phyloP scores from a whole-genome alignment of 1,284 basidiomycete genomes.

The Ceratobasidium sp. region DNA sequence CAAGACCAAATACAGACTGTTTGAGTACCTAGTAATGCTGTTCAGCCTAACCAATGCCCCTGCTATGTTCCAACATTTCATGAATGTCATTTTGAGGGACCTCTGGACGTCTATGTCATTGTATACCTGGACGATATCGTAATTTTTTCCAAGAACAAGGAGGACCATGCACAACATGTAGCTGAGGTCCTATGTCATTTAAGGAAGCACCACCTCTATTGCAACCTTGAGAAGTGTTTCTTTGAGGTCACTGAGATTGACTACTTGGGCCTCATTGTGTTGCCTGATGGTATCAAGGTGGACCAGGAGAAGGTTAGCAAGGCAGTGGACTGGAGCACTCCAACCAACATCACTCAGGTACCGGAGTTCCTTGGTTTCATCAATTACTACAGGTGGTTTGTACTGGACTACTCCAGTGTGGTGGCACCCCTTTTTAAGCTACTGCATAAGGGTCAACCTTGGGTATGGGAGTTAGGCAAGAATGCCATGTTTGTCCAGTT shows the following conservation, averaged over 20 bases:
- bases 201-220: slow-evolving; percentile 28
- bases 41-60: too few species aligned
- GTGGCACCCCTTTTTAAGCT: not conserved
- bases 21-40: slow-evolving; percentile 56
- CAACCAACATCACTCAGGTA: not conserved
- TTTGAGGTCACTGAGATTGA: slow-evolving; percentile 49
- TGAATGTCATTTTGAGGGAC: too few species aligned
- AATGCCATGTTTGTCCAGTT: too few species aligned
- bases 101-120: too few species aligned
- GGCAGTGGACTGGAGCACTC: slow-evolving; percentile 50
- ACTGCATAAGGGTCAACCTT: not conserved
- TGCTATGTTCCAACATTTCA: too few species aligned
- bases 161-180: slow-evolving; percentile 53
- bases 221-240: slow-evolving; percentile 51
- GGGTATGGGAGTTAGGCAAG: too few species aligned
- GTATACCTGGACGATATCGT: too few species aligned
- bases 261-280: too few species aligned
- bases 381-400: not conserved
- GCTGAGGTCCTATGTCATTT: slow-evolving; percentile 48
- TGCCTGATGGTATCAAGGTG: slow-evolving; percentile 49
- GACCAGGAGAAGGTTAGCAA: slow-evolving; percentile 51
- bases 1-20: slow-evolving; percentile 54
- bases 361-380: not conserved
- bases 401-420: not conserved
- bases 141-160: slow-evolving; percentile 54